A percentile compares a stretch with the other conserved stretches of the same genome.
Conservation (phyloP, 257 asterid species). For the Solanum neorickii region DNA sequence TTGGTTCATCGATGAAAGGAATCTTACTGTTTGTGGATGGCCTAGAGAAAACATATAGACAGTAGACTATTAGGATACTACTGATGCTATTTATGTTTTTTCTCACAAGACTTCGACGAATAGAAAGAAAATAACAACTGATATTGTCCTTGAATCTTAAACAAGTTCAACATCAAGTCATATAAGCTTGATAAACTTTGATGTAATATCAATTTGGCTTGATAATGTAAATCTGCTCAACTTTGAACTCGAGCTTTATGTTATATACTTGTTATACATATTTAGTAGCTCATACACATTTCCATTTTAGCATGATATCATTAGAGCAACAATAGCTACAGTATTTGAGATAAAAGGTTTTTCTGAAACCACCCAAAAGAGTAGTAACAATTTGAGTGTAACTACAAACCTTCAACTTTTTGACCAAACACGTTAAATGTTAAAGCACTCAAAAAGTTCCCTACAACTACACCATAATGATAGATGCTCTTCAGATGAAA, state of each 20-base stretch:
- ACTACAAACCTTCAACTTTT: background rate
- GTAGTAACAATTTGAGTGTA: background rate
- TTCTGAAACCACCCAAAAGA: background rate
- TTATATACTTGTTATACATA: background rate
- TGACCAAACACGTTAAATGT: background rate
- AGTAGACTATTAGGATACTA: background rate
- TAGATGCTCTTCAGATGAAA: background rate
- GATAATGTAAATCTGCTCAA: background rate
- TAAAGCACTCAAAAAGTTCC: background rate
- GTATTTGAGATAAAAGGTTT: background rate
- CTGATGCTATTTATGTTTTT: background rate
- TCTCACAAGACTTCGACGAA: background rate
- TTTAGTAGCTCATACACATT: background rate
- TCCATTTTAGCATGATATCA: background rate
- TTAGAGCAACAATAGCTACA: background rate
- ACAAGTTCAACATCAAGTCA: background rate
- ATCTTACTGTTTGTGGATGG: background rate
- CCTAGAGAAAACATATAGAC: background rate
- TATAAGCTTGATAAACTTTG: background rate
- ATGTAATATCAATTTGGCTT: background rate
- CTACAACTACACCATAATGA: background rate
- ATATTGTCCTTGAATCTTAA: background rate
- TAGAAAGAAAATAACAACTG: background rate
- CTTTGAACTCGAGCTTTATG: background rate
- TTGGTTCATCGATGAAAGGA: background rate